Conservation (phyloP, 768 basidiomycete genomes). For the Termitomyces sp. region DNA sequence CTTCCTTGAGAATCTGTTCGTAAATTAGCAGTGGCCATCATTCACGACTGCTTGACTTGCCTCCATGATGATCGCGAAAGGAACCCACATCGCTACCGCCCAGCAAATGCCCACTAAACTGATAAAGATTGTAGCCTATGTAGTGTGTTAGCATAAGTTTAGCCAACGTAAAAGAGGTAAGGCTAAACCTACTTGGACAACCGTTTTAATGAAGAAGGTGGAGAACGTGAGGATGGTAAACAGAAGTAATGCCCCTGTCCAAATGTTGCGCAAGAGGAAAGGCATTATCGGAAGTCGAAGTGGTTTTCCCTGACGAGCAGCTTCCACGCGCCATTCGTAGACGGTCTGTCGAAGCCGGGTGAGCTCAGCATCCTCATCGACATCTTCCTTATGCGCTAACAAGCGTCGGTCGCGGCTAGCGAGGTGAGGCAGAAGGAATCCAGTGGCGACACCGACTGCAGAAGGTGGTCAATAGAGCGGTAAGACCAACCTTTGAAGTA, state of each 20-base stretch:
- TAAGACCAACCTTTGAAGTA: not conserved
- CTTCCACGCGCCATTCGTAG: conserved; percentile 81
- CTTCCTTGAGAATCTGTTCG: conserved; percentile 69
- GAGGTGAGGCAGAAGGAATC: conserved; percentile 76
- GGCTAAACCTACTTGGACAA: conserved; percentile 50
- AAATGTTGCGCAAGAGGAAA: conserved; percentile 88
- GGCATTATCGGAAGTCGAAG: conserved; percentile 85
- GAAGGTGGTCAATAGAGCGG: not conserved
- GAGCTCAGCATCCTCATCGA: conserved; percentile 73
- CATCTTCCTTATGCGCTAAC: conserved; percentile 66
- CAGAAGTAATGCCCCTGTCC: conserved; percentile 82
- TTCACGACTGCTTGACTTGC: conserved; percentile 31
- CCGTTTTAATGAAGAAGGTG: conserved; percentile 84
- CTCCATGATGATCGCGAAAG: conserved; percentile 98
- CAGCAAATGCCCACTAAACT: conserved; percentile 89
- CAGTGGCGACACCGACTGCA: conserved; percentile 81
- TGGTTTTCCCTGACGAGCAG: conserved; percentile 68
- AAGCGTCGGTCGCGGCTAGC: conserved; percentile 79
- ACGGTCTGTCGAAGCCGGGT: conserved; percentile 68
- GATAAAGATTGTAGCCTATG: conserved; percentile 76
- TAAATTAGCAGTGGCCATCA: not conserved
- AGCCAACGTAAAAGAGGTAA: not conserved
- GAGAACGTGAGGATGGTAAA: conserved; percentile 78
- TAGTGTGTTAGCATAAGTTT: not conserved
- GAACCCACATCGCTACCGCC: conserved; percentile 98